Conservation (phyloP, 108 stramenopile genomes). For the Stephanodiscus minutulus region DNA sequence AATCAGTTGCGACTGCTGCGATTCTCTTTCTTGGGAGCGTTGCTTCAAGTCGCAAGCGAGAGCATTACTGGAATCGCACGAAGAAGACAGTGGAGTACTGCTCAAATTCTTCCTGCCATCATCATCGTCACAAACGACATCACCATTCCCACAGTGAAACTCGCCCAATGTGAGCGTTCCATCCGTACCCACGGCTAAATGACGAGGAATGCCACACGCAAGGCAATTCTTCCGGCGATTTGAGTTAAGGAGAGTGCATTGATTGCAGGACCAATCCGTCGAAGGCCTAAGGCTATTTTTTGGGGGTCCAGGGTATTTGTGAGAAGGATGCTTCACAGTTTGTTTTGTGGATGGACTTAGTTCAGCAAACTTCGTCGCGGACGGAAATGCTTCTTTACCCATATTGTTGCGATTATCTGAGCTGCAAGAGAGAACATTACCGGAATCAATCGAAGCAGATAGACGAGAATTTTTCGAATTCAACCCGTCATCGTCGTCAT, state of each 20-base stretch:
- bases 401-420: neutral
- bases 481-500: slow-evolving; percentile 1
- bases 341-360: neutral
- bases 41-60: neutral
- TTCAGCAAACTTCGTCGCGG: neutral
- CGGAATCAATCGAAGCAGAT: neutral
- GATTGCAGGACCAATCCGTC: slow-evolving; percentile 31
- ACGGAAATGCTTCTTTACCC: neutral
- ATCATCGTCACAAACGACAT: neutral
- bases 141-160: neutral
- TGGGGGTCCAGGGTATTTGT: neutral
- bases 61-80: neutral
- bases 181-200: slow-evolving; percentile 14
- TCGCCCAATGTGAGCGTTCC: slow-evolving; percentile 19
- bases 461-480: neutral
- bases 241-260: slow-evolving; percentile 38
- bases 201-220: slow-evolving; percentile 29
- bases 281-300: neutral
- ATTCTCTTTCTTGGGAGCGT: neutral
- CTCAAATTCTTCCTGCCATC: slow-evolving; percentile 1
- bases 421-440: neutral
- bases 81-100: neutral
- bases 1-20: neutral
- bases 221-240: slow-evolving; percentile 38
- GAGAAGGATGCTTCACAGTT: neutral